Base-by-base conservation (phyloP, 2,329 filamentous ascomycete genomes). In the Hypoxylon rubiginosum region DNA sequence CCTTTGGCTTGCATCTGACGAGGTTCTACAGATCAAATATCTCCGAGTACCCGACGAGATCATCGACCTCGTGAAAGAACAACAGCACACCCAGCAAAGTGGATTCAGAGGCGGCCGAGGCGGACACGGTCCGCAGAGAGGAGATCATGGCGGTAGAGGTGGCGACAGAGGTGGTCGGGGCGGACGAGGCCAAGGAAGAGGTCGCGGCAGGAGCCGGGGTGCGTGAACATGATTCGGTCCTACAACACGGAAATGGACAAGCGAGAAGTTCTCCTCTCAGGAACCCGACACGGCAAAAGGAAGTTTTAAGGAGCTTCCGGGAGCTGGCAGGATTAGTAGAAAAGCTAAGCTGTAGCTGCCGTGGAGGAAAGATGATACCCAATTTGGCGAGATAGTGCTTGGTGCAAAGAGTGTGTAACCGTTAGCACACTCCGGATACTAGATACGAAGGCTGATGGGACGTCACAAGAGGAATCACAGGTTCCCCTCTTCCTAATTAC, bases 11-110 rank as follows among this genome's bases (percentile, higher is more conserved):
- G 2, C 10, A 4, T 54, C 74, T 77, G 46, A 78, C 58, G 67
- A 57, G 11, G n/a, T 39, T 26, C 24, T 43, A 1, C 76, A 97
- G 96, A 99, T 99, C 83, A 99, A 99, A 85, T 99, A 97, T 82
- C 88, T 99, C 32, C 90, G 95, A 74, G 93, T 99, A 2, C 94
- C 95, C 56, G 95, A 99, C 81, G 95, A 98, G 80, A 97, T 99
- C 68, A 92, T 99, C 81, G 95, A 98, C 70, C 81, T 93, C 41
- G 94, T 96, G 24, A 97, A 94, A 84, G 95, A 98, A 72, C 92
- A 96, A 77, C 95, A 98, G 80, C 91, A 92, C 76, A 86, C 86
- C 69, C 90, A 93, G 74, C 83, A 82, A 63, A 80, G 84, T 55
- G 83, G 82, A 67, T 92, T 90, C 75, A 85, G 90, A 62, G 90